A percentile compares a stretch with the other conserved stretches of the same genome.
Conservation (phyloP, 1,284 basidiomycete species). For the Ustilago vetiveriae region DNA sequence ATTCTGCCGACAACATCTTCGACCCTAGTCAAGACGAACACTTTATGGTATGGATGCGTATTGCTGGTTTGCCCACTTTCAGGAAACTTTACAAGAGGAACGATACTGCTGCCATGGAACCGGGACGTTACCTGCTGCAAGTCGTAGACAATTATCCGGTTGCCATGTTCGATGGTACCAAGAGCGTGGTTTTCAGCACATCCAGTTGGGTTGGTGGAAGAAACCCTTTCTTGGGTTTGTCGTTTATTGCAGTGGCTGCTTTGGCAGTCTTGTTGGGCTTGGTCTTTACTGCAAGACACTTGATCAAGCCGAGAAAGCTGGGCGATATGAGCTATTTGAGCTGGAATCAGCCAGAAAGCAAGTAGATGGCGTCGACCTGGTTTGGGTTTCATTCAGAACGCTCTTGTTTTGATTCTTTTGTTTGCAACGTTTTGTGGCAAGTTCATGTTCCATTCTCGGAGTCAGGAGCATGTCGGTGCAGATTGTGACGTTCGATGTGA, state of each 20-base stretch:
- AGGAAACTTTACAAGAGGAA: constrained; percentile 93
- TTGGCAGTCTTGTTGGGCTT: constrained; percentile 88
- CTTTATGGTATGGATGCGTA: constrained; percentile 99
- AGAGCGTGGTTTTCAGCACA: constrained; percentile 94
- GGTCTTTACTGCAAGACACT: constrained; percentile 86
- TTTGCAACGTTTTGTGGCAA: no score
- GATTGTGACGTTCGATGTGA: neutral
- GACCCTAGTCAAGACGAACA: constrained; percentile 84
- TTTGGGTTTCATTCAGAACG: no score
- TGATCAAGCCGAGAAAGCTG: constrained; percentile 87
- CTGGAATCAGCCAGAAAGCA: constrained; percentile 59
- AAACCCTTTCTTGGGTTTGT: constrained; percentile 96
- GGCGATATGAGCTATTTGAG: constrained; percentile 67
- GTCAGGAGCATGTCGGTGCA: no score
- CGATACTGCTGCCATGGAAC: constrained; percentile 77
- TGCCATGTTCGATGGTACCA: constrained; percentile 87
- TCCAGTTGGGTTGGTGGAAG: constrained; percentile 98
- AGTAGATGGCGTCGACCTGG: no score
- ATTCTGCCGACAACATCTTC: constrained; percentile 76
- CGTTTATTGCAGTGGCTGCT: constrained; percentile 88
- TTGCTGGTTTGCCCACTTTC: constrained; percentile 94
- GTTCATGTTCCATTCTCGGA: no score
- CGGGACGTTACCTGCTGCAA: constrained; percentile 80
- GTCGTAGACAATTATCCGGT: constrained; percentile 94
- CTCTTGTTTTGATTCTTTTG: neutral